Percentiles rank a stretch among this genome's conserved stretches.
Evolutionary conservation across 495 filamentous ascomycete genomes (phyloP).

Genomic region (Clohesyomyces aquaticus): DNA sequence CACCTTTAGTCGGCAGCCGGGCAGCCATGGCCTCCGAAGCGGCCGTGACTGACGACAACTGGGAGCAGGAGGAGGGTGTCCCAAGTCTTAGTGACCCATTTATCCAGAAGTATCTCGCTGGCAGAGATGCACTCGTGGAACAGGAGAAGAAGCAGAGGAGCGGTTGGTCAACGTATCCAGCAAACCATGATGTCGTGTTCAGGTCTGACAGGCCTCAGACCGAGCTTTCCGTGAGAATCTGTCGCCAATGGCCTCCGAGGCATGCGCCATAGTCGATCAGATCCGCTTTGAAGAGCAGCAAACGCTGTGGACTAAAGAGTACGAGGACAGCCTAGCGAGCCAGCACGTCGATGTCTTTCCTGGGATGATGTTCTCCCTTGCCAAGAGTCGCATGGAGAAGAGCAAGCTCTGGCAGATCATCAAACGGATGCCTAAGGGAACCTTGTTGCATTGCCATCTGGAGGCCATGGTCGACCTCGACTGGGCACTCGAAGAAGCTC

Average conservation of each 20-base stretch:
- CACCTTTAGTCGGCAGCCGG: background rate
- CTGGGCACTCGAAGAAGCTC: slow-evolving; percentile 69
- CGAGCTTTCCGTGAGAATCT: slow-evolving; percentile 67
- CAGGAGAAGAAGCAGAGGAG: slow-evolving; percentile 83
- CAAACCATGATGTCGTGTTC: slow-evolving; percentile 9
- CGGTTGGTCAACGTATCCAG: slow-evolving; percentile 56
- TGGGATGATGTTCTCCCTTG: slow-evolving; percentile 86
- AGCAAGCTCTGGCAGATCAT: slow-evolving; percentile 87
- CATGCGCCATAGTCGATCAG: slow-evolving; percentile 73
- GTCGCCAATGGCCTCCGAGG: slow-evolving; percentile 72
- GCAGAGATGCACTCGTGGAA: slow-evolving; percentile 74
- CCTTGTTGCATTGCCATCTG: slow-evolving; percentile 83
- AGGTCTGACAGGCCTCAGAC: slow-evolving; percentile 51
- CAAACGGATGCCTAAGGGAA: slow-evolving; percentile 85
- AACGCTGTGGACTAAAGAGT: slow-evolving; percentile 70
- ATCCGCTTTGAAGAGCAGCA: slow-evolving; percentile 77
- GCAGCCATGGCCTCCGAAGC: slow-evolving; percentile 19
- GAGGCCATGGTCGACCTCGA: slow-evolving; percentile 89
- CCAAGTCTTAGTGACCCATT: slow-evolving; percentile 67
- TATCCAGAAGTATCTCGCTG: slow-evolving; percentile 75
- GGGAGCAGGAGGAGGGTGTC: slow-evolving; percentile 57
- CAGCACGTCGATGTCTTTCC: slow-evolving; percentile 67
- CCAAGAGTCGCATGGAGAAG: slow-evolving; percentile 76
- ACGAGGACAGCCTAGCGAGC: slow-evolving; percentile 65
- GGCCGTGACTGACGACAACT: slow-evolving; percentile 54